These are phyloP conservation scores for Lentinula raphanica DNA, from an alignment of 768 basidiomycete genomes.

Conservation along the genomic window DNA sequence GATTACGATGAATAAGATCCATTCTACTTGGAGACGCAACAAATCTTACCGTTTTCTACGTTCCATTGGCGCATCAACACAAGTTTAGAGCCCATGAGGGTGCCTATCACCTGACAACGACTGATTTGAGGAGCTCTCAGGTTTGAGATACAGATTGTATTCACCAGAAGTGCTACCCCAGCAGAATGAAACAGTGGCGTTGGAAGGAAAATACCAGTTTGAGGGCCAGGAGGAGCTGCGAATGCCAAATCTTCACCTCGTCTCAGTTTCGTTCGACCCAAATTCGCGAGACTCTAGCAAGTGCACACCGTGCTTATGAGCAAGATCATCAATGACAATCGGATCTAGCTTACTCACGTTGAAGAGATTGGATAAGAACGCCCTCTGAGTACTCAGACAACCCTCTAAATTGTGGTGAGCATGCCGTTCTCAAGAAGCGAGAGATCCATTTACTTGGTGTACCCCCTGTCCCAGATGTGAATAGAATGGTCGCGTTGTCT, in stretches of 20 bases:
- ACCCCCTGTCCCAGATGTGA: conserved; percentile 49
- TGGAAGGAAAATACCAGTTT: conserved; percentile 47
- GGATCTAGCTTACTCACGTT: conserved; percentile 38
- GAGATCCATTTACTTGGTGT: background rate
- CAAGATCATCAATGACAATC: no score
- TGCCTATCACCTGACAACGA: conserved; percentile 43
- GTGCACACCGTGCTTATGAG: no score
- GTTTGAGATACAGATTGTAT: conserved; percentile 15
- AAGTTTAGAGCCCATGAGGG: conserved; percentile 50
- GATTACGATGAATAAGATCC: no score
- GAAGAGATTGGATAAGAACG: conserved; percentile 52
- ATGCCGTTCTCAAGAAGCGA: conserved; percentile 17
- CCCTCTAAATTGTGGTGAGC: conserved; percentile 42
- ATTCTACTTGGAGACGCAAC: background rate
- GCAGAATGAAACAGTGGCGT: conserved; percentile 70
- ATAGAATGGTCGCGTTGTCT: conserved; percentile 57
- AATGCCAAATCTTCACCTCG: conserved; percentile 37
- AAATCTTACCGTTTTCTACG: conserved; percentile 42
- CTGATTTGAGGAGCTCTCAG: background rate
- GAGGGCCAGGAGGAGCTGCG: conserved; percentile 28
- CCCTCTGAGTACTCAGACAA: conserved; percentile 59
- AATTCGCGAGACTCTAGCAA: conserved; percentile 40
- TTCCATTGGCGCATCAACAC: conserved; percentile 55
- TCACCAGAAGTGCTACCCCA: conserved; percentile 42
- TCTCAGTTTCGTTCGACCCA: conserved; percentile 40